phyloP scores from a whole-genome alignment of 2,329 filamentous ascomycete species.

The Chrysoporthe deuterocubensis region DNA sequence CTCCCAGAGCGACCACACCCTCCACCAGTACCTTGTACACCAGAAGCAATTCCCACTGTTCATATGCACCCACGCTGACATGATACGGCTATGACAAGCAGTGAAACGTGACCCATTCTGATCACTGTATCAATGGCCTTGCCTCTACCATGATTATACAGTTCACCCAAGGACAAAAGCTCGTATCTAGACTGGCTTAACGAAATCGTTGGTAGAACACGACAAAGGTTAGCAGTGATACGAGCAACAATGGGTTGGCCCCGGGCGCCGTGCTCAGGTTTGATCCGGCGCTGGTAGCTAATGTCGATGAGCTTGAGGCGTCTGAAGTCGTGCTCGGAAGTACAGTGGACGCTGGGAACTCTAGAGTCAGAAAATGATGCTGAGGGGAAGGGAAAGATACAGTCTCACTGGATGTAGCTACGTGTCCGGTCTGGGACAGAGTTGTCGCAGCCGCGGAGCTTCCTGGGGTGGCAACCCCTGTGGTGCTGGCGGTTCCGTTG shows the following conservation, averaged over 20 bases:
- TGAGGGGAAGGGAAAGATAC: neutral
- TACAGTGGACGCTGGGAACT: neutral
- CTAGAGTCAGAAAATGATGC: neutral
- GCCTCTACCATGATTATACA: neutral
- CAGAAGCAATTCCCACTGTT: no score
- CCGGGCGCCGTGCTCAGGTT: neutral
- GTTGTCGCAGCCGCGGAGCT: neutral
- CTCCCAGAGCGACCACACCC: neutral
- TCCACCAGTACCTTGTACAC: neutral
- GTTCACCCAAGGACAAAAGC: neutral
- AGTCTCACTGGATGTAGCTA: slow-evolving; percentile 5
- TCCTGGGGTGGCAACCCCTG: neutral
- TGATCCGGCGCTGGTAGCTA: neutral
- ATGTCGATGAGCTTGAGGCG: slow-evolving; percentile 1
- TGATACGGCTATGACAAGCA: no score
- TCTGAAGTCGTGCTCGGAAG: neutral
- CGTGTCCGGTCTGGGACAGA: neutral
- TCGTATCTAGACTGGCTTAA: neutral
- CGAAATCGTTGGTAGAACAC: neutral
- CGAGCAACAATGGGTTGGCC: neutral
- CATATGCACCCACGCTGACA: no score
- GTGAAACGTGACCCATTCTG: neutral
- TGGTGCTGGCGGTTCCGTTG: neutral
- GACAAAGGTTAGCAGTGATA: neutral
- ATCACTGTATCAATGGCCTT: neutral